These are phyloP conservation scores for Aspergillus alliaceus DNA, from an alignment of 2,329 filamentous ascomycete genomes.

Conservation along the genomic window DNA sequence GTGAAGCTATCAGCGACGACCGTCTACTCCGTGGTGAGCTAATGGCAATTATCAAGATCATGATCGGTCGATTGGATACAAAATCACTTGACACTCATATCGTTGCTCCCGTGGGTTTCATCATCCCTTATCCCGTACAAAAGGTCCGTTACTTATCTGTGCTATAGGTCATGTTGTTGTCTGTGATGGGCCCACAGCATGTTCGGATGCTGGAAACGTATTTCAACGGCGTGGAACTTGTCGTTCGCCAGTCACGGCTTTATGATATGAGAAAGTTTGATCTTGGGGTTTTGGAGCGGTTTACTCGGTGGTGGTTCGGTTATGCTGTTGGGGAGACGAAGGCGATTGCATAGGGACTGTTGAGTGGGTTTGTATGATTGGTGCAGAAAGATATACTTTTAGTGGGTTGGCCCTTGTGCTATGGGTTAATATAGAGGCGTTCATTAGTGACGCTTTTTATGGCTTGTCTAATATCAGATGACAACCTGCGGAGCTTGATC, in stretches of 20 bases:
- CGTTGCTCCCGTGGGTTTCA: conserved; percentile 8
- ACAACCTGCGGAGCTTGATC: too few species aligned
- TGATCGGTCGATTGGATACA: conserved; percentile 6
- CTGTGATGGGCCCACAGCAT: conserved; percentile 10
- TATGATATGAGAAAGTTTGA: conserved; percentile 10
- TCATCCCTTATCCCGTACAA: background rate
- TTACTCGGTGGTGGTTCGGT: conserved; percentile 10
- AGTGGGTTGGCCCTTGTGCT: too few species aligned
- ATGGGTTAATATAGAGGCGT: too few species aligned
- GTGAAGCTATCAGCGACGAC: background rate
- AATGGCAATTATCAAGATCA: conserved; percentile 7
- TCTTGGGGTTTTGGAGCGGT: background rate
- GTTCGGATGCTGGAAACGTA: conserved; percentile 5
- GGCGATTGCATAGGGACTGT: too few species aligned
- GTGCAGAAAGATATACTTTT: too few species aligned
- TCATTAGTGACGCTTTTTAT: too few species aligned
- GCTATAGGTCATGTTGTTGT: too few species aligned
- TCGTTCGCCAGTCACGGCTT: conserved; percentile 4
- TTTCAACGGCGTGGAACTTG: conserved; percentile 5
- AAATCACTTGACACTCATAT: conserved; percentile 7
- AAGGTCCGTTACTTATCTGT: too few species aligned
- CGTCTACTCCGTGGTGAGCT: conserved; percentile 8
- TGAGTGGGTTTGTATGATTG: too few species aligned
- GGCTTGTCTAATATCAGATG: too few species aligned
- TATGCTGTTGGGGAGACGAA: background rate